Conservation (phyloP, 129 eudicot species). For the Silybum marianum region DNA sequence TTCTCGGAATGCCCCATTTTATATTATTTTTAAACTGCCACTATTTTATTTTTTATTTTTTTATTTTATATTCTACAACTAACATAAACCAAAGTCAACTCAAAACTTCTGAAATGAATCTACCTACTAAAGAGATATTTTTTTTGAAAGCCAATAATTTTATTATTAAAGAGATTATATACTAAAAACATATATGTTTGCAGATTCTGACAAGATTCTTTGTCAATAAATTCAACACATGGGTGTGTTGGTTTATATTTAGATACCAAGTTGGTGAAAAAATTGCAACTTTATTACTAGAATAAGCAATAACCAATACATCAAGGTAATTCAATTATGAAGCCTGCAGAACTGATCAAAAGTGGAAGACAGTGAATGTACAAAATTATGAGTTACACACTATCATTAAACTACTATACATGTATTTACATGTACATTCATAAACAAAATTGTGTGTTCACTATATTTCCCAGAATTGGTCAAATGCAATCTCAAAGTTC, state of each 20-base stretch:
- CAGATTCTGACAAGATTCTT: not conserved
- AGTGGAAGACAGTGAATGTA: not conserved
- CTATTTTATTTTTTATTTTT: not conserved
- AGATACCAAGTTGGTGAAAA: slow-evolving; percentile 3
- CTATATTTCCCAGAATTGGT: not conserved
- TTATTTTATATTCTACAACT: not conserved
- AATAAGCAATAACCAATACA: not conserved
- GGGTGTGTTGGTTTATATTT: not conserved
- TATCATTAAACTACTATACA: not conserved
- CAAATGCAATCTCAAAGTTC: not conserved
- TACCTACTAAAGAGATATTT: not conserved
- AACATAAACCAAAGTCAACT: slow-evolving; percentile 5
- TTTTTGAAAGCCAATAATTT: no score
- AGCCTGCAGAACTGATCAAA: not conserved
- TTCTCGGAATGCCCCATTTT: slow-evolving; percentile 74
- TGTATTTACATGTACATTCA: slow-evolving; percentile 1
- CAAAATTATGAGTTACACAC: not conserved
- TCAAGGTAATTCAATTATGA: not conserved
- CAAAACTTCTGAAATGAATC: not conserved
- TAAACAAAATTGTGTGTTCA: not conserved
- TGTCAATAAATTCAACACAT: not conserved
- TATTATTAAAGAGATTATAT: not conserved
- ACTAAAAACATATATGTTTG: slow-evolving; percentile 3
- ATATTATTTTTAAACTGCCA: not conserved
- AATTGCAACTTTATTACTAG: slow-evolving; percentile 2